Conservation (phyloP, 805 yeast species). For the Candida berthetii region DNA sequence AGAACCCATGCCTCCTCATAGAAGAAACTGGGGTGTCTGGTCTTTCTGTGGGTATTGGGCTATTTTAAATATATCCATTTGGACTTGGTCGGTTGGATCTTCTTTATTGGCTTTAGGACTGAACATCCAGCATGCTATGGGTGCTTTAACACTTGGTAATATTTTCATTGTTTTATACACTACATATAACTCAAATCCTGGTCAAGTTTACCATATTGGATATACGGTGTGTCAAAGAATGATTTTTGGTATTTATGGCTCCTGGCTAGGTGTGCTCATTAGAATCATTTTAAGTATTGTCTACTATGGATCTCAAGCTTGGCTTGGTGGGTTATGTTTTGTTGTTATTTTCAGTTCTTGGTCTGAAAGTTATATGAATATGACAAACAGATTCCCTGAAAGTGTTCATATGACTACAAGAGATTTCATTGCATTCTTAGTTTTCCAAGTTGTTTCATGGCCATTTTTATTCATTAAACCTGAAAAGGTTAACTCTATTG, state of each 20-base stretch:
- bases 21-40: constrained; percentile 33
- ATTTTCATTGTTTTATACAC: constrained; percentile 29
- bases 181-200: constrained; percentile 31
- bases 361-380: constrained; percentile 26
- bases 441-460: constrained; percentile 37
- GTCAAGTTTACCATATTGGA: constrained; percentile 33
- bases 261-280: constrained; percentile 30
- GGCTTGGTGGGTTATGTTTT: constrained; percentile 36
- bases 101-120: constrained; percentile 31
- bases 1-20: constrained; percentile 29
- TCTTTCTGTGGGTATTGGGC: constrained; percentile 28
- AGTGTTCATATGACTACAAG: constrained; percentile 32
- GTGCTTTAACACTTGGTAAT: constrained; percentile 32
- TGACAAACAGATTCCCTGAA: constrained; percentile 31
- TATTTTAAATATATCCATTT: constrained; percentile 26
- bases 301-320: constrained; percentile 36
- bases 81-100: constrained; percentile 32
- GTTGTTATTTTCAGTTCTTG: constrained; percentile 30
- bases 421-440: constrained; percentile 35
- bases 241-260: constrained; percentile 35
- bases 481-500: constrained; percentile 30
- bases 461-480: constrained; percentile 38
- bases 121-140: constrained; percentile 33
- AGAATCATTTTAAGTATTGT: constrained; percentile 34
- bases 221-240: constrained; percentile 29